Conservation (phyloP, 2,329 filamentous ascomycete genomes). For the Colletotrichum eremochloae region DNA sequence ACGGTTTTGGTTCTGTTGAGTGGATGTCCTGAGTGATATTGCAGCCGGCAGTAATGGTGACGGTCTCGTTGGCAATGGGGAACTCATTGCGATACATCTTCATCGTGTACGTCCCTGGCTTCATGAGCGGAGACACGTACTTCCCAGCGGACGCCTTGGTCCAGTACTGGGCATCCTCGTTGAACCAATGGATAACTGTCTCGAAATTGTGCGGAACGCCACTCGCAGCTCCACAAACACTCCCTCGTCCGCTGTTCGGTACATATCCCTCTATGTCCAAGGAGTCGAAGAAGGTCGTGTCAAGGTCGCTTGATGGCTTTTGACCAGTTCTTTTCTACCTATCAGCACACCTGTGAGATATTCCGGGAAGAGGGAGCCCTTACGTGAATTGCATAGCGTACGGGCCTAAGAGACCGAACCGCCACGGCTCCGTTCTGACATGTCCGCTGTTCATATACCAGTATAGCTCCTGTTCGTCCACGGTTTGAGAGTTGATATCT, state of each 20-base stretch:
- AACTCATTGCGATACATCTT: constrained; percentile 70
- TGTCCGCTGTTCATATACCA: constrained; percentile 74
- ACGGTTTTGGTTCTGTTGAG: constrained; percentile 53
- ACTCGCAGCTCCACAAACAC: constrained; percentile 66
- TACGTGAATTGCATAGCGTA: constrained; percentile 68
- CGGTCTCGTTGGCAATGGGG: constrained; percentile 60
- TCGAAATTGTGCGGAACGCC: constrained; percentile 63
- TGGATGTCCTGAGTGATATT: constrained; percentile 63
- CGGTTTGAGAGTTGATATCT: constrained; percentile 70
- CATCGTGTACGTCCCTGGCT: constrained; percentile 71
- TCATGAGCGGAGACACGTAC: constrained; percentile 71
- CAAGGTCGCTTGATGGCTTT: constrained; percentile 57
- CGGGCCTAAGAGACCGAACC: constrained; percentile 70
- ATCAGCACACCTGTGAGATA: background rate
- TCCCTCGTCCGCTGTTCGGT: constrained; percentile 61
- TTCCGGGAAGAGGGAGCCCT: background rate
- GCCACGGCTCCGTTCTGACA: constrained; percentile 65
- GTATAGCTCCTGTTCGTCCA: constrained; percentile 64
- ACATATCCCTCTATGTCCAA: constrained; percentile 68
- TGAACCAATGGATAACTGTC: constrained; percentile 70
- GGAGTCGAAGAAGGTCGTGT: constrained; percentile 68
- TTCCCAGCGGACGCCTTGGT: constrained; percentile 59
- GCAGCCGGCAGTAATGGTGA: constrained; percentile 61
- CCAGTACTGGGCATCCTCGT: constrained; percentile 70
- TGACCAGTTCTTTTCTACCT: constrained; percentile 56